phyloP scores from a whole-genome alignment of 1,139 yeast species.

The Geotrichum fermentans region DNA sequence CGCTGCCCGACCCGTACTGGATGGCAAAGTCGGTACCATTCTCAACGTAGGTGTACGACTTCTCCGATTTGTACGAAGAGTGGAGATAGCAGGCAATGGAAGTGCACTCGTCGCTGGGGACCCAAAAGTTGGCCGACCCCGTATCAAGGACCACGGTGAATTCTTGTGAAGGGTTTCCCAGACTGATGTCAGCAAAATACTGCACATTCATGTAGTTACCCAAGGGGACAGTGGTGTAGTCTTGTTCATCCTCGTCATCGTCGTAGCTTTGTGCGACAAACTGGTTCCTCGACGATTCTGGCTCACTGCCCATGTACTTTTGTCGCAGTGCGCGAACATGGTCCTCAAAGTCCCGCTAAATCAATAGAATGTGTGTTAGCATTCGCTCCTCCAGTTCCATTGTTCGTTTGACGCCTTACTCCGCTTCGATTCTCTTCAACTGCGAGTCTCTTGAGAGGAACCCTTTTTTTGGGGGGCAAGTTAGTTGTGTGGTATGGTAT shows the following conservation, averaged over 20 bases:
- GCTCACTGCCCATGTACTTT: slow-evolving; percentile 61
- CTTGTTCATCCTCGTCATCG: neutral
- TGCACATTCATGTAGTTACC: slow-evolving; percentile 93
- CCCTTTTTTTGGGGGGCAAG: slow-evolving; percentile 33
- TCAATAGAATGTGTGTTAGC: neutral
- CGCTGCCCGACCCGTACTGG: slow-evolving; percentile 86
- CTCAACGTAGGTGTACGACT: slow-evolving; percentile 72
- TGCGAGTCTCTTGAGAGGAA: slow-evolving; percentile 61
- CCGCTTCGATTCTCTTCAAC: slow-evolving; percentile 58
- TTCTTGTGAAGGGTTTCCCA: slow-evolving; percentile 90
- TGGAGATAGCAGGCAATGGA: slow-evolving; percentile 95
- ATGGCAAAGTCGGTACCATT: slow-evolving; percentile 83
- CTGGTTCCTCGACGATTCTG: slow-evolving; percentile 32
- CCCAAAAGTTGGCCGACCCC: slow-evolving; percentile 96
- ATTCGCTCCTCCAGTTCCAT: neutral
- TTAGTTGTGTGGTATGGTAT: no score
- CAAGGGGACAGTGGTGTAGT: slow-evolving; percentile 51
- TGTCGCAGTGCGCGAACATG: slow-evolving; percentile 67
- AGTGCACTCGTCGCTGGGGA: slow-evolving; percentile 81
- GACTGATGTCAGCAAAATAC: slow-evolving; percentile 79
- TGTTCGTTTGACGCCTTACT: slow-evolving; percentile 28
- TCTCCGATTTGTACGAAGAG: slow-evolving; percentile 76
- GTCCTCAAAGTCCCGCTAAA: slow-evolving; percentile 44
- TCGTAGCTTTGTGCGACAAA: slow-evolving; percentile 17
- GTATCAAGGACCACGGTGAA: slow-evolving; percentile 81